phyloP scores from a whole-genome alignment of 2,329 filamentous ascomycete species.

The Mycosphaerella arachidis region DNA sequence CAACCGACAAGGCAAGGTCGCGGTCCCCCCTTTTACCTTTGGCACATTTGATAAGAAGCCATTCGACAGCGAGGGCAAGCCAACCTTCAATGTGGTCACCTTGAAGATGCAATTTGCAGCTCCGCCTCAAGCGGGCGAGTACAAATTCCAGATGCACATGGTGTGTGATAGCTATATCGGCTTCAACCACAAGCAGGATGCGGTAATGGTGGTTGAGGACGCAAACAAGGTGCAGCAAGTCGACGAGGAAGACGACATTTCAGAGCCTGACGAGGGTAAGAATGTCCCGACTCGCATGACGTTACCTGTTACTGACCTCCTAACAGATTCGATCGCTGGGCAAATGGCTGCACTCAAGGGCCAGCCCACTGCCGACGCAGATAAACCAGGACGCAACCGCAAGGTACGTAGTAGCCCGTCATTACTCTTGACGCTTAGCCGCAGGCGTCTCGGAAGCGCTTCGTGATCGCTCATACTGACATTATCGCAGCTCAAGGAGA shows the following conservation, averaged over 20 bases:
- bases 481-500: conserved; percentile 13
- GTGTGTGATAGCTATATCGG: conserved; percentile 94
- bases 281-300: background rate
- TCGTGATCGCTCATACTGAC: background rate
- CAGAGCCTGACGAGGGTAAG: conserved; percentile 95
- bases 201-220: conserved; percentile 84
- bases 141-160: conserved; percentile 90
- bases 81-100: conserved; percentile 92
- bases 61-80: conserved; percentile 69
- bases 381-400: conserved; percentile 17
- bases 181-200: conserved; percentile 87
- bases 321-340: conserved; percentile 35
- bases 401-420: background rate
- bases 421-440: too few species aligned
- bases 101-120: conserved; percentile 96
- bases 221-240: conserved; percentile 77
- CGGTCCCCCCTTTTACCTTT: conserved; percentile 95
- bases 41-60: conserved; percentile 86
- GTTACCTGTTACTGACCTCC: conserved; percentile 13
- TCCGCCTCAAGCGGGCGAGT: conserved; percentile 84
- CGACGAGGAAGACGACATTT: conserved; percentile 77
- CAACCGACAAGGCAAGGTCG: conserved; percentile 90
- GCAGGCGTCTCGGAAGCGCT: background rate
- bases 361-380: conserved; percentile 26
- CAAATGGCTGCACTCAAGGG: conserved; percentile 37